These are phyloP conservation scores for Cercospora zeae-maydis DNA, from an alignment of 2,329 filamentous ascomycete species.

Conservation along the genomic window DNA sequence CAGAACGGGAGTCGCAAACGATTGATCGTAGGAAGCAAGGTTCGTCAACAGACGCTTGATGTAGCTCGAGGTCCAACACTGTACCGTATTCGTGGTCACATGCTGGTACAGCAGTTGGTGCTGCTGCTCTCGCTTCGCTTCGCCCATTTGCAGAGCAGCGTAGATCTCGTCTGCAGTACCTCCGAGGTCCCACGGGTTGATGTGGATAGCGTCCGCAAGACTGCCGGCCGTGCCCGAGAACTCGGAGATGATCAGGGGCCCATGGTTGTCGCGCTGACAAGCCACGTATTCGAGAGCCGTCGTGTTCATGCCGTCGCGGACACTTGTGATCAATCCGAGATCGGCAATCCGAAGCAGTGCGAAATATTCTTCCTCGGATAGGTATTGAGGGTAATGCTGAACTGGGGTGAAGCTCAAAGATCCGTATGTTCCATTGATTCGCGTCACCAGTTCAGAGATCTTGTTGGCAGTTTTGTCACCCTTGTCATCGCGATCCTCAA, in stretches of 20 bases:
- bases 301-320: conserved; percentile 97
- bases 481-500: conserved; percentile 69
- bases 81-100: conserved; percentile 80
- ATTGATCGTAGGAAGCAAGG: conserved; percentile 70
- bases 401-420: conserved; percentile 86
- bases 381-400: conserved; percentile 90
- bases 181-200: conserved; percentile 91
- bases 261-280: conserved; percentile 81
- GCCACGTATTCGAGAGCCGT: conserved; percentile 93
- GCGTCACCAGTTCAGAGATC: conserved; percentile 84
- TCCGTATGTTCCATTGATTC: conserved; percentile 87
- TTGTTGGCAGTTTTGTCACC: conserved; percentile 78
- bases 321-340: conserved; percentile 90
- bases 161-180: conserved; percentile 83
- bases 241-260: conserved; percentile 89
- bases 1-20: conserved; percentile 74
- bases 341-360: conserved; percentile 86
- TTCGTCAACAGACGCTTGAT: conserved; percentile 76
- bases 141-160: conserved; percentile 71
- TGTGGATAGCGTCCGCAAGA: conserved; percentile 81
- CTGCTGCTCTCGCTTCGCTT: conserved; percentile 62
- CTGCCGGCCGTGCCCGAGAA: conserved; percentile 92
- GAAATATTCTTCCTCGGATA: conserved; percentile 87
- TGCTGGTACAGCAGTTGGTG: conserved; percentile 75
- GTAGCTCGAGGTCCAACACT: conserved; percentile 78